Percentiles rank a stretch among this genome's conserved stretches.
phyloP scores from a whole-genome alignment of 2,329 filamentous ascomycete species.

The Arthrobotrys sinensis region DNA sequence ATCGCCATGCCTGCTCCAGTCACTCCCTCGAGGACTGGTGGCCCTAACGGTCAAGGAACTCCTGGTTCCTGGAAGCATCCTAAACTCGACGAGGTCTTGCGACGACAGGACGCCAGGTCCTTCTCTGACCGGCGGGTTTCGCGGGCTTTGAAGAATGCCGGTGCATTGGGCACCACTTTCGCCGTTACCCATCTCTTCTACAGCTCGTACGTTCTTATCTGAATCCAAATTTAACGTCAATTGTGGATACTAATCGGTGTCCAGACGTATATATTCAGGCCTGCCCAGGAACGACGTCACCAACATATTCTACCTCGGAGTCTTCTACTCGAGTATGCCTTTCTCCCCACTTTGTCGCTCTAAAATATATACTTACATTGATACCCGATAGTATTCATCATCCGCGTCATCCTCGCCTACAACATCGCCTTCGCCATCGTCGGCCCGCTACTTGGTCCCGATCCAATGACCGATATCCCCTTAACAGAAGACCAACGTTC shows the following conservation, averaged over 20 bases:
- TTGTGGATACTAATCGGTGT: background rate
- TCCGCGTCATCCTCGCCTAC: slow-evolving; percentile 49
- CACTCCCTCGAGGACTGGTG: slow-evolving; percentile 41
- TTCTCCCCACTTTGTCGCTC: background rate
- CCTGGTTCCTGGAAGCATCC: slow-evolving; percentile 60
- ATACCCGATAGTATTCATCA: slow-evolving; percentile 33
- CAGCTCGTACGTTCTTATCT: slow-evolving; percentile 38
- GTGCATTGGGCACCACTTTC: slow-evolving; percentile 32
- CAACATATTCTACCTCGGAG: slow-evolving; percentile 36
- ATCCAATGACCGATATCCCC: slow-evolving; percentile 51
- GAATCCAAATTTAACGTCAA: background rate
- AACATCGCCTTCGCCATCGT: slow-evolving; percentile 50
- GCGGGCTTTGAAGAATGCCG: slow-evolving; percentile 46
- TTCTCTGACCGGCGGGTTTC: slow-evolving; percentile 52
- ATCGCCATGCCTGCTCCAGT: slow-evolving; percentile 44
- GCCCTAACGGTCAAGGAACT: slow-evolving; percentile 43
- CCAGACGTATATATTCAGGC: slow-evolving; percentile 41
- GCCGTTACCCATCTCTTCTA: slow-evolving; percentile 42
- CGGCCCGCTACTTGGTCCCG: slow-evolving; percentile 51
- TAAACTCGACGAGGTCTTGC: slow-evolving; percentile 58
- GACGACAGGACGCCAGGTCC: slow-evolving; percentile 51
- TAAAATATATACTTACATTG: background rate
- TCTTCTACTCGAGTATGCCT: slow-evolving; percentile 42
- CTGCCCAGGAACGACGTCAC: slow-evolving; percentile 49
- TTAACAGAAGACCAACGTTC: slow-evolving; percentile 58